Evolutionary conservation across 805 yeast species (phyloP).

Genomic region (Candida maltosa): DNA sequence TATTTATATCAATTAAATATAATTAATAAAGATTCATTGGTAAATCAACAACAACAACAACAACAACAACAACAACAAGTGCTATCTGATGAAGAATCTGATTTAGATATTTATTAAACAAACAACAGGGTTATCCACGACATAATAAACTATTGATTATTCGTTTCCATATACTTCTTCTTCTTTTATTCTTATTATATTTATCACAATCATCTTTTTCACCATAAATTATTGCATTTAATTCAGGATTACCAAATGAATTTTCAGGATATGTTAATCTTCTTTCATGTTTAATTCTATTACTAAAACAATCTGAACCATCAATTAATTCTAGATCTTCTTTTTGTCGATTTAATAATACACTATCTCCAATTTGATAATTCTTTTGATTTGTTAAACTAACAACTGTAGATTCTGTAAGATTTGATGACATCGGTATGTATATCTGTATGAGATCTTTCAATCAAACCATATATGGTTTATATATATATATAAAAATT

Average conservation of each 20-base stretch:
- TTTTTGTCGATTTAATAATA: conserved; percentile 2
- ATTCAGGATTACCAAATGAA: conserved; percentile 6
- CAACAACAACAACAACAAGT: not conserved
- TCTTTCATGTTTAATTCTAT: not conserved
- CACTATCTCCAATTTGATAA: no score
- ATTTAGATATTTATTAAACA: conserved; percentile 6
- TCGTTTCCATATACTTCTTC: conserved; percentile 3
- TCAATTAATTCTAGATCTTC: no score
- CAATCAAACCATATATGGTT: no score
- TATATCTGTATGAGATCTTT: no score
- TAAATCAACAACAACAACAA: no score
- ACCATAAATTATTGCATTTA: conserved; percentile 8
- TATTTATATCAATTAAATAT: conserved; percentile 2
- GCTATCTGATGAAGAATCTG: conserved; percentile 8
- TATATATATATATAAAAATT: no score
- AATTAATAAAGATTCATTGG: no score
- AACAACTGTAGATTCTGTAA: no score
- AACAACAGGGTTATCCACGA: conserved; percentile 1
- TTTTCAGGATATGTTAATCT: conserved; percentile 1
- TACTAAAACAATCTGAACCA: no score
- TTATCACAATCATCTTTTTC: not conserved
- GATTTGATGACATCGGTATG: no score
- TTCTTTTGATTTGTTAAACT: no score
- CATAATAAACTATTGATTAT: conserved; percentile 3
- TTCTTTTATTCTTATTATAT: conserved; percentile 2